Conservation (phyloP, 2,329 filamentous ascomycete species). For the Sarocladium oryzae region DNA sequence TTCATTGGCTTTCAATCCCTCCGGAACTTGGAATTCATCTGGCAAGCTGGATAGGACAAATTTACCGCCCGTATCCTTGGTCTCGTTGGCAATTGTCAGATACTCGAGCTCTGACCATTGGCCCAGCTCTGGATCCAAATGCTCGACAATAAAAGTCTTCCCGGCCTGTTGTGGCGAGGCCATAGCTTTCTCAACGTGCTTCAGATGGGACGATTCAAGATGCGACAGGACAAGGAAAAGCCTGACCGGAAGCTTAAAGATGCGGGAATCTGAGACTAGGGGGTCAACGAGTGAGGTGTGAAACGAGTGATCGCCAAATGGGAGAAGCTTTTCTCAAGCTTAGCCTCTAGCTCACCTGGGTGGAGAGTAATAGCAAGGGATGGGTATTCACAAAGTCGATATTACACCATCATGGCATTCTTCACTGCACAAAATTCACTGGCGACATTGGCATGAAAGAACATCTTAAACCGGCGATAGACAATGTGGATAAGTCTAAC, state of each 20-base stretch:
- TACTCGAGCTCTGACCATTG: conserved; percentile 95
- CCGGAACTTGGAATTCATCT: conserved; percentile 57
- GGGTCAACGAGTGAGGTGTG: background rate
- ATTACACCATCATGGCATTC: no score
- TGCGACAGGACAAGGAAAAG: background rate
- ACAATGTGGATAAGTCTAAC: background rate
- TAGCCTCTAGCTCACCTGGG: conserved; percentile 3
- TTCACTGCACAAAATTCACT: background rate
- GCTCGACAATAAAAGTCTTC: conserved; percentile 90
- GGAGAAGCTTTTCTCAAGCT: conserved; percentile 7
- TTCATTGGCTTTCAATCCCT: conserved; percentile 44
- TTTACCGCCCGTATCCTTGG: conserved; percentile 53
- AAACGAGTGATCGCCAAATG: conserved; percentile 5
- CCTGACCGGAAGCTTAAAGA: background rate
- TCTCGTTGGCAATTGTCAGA: conserved; percentile 77
- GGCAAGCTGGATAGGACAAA: conserved; percentile 84
- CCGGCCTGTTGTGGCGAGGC: conserved; percentile 15
- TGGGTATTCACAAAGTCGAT: no score
- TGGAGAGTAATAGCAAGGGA: background rate
- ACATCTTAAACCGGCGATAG: no score
- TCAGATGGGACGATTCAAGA: conserved; percentile 7
- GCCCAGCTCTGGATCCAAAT: conserved; percentile 90
- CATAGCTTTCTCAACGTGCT: background rate
- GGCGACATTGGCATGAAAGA: no score
- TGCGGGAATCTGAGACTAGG: background rate